A percentile compares a stretch with the other conserved stretches of the same genome.
These are phyloP conservation scores for Saturnispora kantuleensis DNA, from an alignment of 805 yeast species.

Conservation along the genomic window DNA sequence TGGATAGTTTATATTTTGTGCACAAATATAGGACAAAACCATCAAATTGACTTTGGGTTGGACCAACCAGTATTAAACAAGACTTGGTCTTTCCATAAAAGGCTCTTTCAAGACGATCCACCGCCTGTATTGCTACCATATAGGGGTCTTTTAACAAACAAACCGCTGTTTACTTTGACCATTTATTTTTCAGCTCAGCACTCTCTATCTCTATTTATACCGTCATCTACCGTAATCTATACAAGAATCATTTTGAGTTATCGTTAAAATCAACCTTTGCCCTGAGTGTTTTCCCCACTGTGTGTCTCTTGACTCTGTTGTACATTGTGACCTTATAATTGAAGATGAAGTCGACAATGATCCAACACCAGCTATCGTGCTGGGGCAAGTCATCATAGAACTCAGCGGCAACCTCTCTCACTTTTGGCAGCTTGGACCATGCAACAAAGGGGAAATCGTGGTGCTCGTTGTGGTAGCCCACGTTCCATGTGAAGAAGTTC, in stretches of 20 bases:
- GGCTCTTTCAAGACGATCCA: no score
- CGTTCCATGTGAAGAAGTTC: slow-evolving; percentile 79
- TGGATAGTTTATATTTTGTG: no score
- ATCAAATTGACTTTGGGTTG: no score
- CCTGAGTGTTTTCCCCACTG: slow-evolving; percentile 27
- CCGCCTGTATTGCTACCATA: no score
- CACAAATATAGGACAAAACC: no score
- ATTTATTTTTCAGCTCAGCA: no score
- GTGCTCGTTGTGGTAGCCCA: slow-evolving; percentile 90
- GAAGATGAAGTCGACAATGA: slow-evolving; percentile 60
- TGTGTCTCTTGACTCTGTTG: slow-evolving; percentile 68
- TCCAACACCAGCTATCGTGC: slow-evolving; percentile 72
- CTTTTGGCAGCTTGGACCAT: slow-evolving; percentile 67
- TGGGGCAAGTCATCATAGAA: slow-evolving; percentile 73
- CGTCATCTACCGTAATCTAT: no score
- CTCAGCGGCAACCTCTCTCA: slow-evolving; percentile 62
- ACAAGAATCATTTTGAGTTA: slow-evolving; percentile 18
- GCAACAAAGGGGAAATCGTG: slow-evolving; percentile 93
- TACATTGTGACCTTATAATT: slow-evolving; percentile 61
- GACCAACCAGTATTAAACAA: no score
- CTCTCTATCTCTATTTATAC: no score
- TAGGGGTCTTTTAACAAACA: no score
- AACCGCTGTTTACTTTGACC: not conserved
- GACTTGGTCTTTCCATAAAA: no score
- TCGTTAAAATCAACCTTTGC: slow-evolving; percentile 26